Percentiles rank a stretch among this genome's conserved stretches.
phyloP scores from a whole-genome alignment of 164 flowering plant genomes.

The Litsea cubeba region DNA sequence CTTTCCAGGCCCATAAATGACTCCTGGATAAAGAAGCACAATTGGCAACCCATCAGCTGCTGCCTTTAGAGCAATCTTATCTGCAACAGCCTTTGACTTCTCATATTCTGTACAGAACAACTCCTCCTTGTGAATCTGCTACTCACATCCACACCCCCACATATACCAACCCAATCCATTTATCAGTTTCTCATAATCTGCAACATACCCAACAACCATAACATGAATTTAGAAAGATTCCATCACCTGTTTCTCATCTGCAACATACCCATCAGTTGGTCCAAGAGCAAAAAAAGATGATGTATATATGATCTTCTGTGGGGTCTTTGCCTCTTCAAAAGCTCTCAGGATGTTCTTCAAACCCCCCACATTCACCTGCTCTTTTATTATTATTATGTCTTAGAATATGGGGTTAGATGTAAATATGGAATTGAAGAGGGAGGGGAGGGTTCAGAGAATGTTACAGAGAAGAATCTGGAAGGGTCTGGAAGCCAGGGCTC shows the following conservation, averaged over 20 bases:
- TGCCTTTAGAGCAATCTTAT: slow-evolving; percentile 78
- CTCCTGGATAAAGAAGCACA: slow-evolving; percentile 75
- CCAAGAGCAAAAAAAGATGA: slow-evolving; percentile 95
- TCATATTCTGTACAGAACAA: slow-evolving; percentile 89
- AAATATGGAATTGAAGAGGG: neutral
- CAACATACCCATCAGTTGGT: slow-evolving; percentile 70
- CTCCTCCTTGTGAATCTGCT: slow-evolving; percentile 64
- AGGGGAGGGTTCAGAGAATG: neutral
- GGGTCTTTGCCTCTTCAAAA: slow-evolving; percentile 45
- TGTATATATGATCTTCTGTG: slow-evolving; percentile 77
- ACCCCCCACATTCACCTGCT: slow-evolving; percentile 83
- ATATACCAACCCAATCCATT: no score
- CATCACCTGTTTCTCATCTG: slow-evolving; percentile 70
- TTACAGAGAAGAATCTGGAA: slow-evolving; percentile 58
- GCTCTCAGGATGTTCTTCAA: slow-evolving; percentile 71
- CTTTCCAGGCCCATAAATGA: slow-evolving; percentile 86
- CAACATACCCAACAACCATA: neutral
- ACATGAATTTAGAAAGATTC: neutral
- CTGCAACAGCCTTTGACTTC: slow-evolving; percentile 77
- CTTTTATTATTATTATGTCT: no score
- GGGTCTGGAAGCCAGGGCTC: slow-evolving; percentile 96
- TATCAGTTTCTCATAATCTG: no score
- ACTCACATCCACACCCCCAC: neutral
- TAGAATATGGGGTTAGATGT: no score
- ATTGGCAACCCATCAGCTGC: slow-evolving; percentile 78